These are phyloP conservation scores for Fraxinus excelsior DNA, from an alignment of 257 asterid species.

Conservation along the genomic window DNA sequence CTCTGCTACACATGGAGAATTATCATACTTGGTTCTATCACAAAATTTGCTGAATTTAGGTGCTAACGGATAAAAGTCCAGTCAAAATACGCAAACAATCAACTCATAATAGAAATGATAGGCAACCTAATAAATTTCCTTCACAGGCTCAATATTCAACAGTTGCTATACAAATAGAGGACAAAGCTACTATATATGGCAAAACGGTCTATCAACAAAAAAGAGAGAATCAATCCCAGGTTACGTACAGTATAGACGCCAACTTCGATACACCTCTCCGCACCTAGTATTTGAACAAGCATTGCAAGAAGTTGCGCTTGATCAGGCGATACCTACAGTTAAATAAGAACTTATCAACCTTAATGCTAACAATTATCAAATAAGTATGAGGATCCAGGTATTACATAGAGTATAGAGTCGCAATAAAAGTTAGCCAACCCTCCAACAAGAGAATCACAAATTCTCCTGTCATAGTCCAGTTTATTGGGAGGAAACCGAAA, in stretches of 20 bases:
- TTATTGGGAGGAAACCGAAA: not conserved
- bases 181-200: not conserved
- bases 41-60: not conserved
- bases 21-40: not conserved
- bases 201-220: not conserved
- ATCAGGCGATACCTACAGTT: constrained; percentile 82
- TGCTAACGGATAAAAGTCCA: not conserved
- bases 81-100: not conserved
- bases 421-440: not conserved
- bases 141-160: not conserved
- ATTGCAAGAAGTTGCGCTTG: constrained; percentile 94
- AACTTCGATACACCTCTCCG: constrained; percentile 89
- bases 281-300: constrained; percentile 86
- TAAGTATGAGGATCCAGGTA: not conserved
- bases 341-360: constrained; percentile 13
- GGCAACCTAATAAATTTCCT: not conserved
- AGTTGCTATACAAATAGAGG: not conserved
- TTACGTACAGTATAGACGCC: constrained; percentile 80
- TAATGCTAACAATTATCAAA: constrained; percentile 8
- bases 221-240: not conserved
- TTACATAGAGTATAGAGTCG: constrained; percentile 1
- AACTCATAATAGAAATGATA: not conserved
- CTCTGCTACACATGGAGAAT: not conserved
- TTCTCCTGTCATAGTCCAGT: not conserved
- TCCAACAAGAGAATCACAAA: not conserved